A percentile compares a stretch with the other conserved stretches of the same genome.
These are phyloP conservation scores for Sophora flavescens DNA, from an alignment of 306 rosid genomes.

Conservation along the genomic window DNA sequence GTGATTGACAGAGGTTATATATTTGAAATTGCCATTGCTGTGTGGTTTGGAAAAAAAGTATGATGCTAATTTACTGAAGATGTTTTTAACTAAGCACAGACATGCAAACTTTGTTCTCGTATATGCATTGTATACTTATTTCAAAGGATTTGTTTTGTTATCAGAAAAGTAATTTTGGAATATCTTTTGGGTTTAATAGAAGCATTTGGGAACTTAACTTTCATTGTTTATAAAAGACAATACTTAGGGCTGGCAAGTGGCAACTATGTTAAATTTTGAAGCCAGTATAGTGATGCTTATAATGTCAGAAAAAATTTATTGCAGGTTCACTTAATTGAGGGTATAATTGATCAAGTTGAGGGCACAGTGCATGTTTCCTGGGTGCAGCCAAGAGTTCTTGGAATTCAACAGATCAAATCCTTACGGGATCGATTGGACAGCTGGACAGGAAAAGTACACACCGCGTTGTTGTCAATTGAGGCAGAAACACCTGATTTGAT, in stretches of 20 bases:
- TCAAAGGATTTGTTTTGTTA: not conserved
- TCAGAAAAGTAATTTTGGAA: slow-evolving; percentile 1
- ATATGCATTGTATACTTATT: not conserved
- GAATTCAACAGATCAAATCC: slow-evolving; percentile 88
- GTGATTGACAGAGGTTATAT: not conserved
- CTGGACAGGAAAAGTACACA: slow-evolving; percentile 89
- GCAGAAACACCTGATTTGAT: slow-evolving; percentile 98
- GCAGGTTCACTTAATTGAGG: slow-evolving; percentile 99
- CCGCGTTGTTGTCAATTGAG: slow-evolving; percentile 88
- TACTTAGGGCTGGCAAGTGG: not conserved
- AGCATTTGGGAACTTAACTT: not conserved
- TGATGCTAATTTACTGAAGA: not conserved
- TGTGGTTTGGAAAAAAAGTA: not conserved
- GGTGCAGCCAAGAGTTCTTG: slow-evolving; percentile 99
- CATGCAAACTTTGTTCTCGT: slow-evolving; percentile 14
- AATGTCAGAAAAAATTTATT: not conserved
- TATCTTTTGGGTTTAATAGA: not conserved
- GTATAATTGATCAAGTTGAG: slow-evolving; percentile 95
- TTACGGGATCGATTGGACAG: slow-evolving; percentile 82
- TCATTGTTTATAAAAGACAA: too few species aligned
- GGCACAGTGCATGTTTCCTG: slow-evolving; percentile 95
- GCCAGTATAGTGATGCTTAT: slow-evolving; percentile 9
- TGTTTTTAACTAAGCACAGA: not conserved
- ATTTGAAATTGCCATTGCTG: slow-evolving; percentile 1
- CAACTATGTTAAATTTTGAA: not conserved